phyloP scores from a whole-genome alignment of 148 eudicot species.

The Rhododendron mucronatum region DNA sequence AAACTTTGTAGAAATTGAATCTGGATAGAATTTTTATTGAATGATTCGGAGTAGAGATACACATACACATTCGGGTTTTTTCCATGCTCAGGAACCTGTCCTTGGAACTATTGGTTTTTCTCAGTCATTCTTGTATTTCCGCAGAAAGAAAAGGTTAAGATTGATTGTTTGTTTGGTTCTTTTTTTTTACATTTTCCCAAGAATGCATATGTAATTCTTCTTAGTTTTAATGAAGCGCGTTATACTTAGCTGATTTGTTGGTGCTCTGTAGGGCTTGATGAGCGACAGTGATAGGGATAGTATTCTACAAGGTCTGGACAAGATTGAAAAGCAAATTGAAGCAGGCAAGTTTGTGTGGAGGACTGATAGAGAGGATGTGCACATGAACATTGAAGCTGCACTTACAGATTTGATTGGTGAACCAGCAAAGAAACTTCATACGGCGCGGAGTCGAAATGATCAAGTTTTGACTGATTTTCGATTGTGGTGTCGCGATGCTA shows the following conservation, averaged over 20 bases:
- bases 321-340: constrained; percentile 70
- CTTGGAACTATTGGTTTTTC: neutral
- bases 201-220: neutral
- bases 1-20: neutral
- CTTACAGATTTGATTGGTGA: constrained; percentile 97
- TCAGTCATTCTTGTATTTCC: constrained; percentile 5
- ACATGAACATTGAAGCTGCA: constrained; percentile 99
- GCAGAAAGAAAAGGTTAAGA: neutral
- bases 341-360: constrained; percentile 87
- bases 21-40: neutral
- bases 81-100: neutral
- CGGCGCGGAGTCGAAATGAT: constrained; percentile 97
- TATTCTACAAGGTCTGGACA: constrained; percentile 68
- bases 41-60: neutral
- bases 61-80: too few relatives aligned
- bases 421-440: constrained; percentile 99
- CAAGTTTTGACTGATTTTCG: constrained; percentile 97
- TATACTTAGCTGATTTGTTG: constrained; percentile 11
- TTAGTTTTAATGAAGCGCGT: neutral
- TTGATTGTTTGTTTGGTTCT: neutral
- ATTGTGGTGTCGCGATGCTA: constrained; percentile 94
- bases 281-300: constrained; percentile 56
- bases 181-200: neutral
- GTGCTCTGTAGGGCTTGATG: constrained; percentile 58
- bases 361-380: constrained; percentile 96